Evolutionary conservation across 2,329 filamentous ascomycete genomes (phyloP).

Genomic region (Penicillium sp.): DNA sequence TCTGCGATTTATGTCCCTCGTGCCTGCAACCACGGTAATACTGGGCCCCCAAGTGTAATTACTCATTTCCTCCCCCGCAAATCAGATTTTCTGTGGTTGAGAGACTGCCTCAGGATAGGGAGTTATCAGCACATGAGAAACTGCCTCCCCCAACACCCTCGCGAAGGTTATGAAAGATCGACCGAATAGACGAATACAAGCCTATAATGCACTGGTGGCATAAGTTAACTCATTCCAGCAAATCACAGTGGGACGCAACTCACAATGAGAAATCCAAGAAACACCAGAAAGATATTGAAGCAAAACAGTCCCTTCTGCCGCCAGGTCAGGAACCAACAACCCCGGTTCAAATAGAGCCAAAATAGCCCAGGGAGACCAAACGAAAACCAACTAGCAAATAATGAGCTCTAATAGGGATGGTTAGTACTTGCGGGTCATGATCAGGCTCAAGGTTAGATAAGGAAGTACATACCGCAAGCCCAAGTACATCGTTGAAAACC

Average conservation of each 20-base stretch:
- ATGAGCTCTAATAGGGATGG: conserved; percentile 39
- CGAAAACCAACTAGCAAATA: conserved; percentile 65
- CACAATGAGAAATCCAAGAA: conserved; percentile 16
- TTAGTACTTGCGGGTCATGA: conserved; percentile 2
- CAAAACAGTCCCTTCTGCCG: conserved; percentile 20
- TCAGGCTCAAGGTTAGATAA: not conserved
- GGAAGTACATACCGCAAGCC: conserved; percentile 47
- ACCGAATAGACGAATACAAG: conserved; percentile 25
- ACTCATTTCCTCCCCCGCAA: not conserved
- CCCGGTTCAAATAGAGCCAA: conserved; percentile 29
- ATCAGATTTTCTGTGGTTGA: not conserved
- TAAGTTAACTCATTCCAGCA: not conserved
- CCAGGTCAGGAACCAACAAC: conserved; percentile 19
- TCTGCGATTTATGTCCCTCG: not conserved
- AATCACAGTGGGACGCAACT: not conserved
- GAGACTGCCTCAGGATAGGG: conserved; percentile 2
- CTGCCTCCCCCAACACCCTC: conserved; percentile 13
- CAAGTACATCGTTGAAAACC: conserved; percentile 63
- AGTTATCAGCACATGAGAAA: conserved; percentile 24
- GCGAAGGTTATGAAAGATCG: conserved; percentile 17
- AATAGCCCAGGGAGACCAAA: conserved; percentile 33
- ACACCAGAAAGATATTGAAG: conserved; percentile 14
- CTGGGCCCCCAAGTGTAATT: not conserved
- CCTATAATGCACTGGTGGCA: conserved; percentile 24
- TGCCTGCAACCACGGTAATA: not conserved